Conservation (phyloP, 306 rosid genomes). For the Cicer cuneatum region DNA sequence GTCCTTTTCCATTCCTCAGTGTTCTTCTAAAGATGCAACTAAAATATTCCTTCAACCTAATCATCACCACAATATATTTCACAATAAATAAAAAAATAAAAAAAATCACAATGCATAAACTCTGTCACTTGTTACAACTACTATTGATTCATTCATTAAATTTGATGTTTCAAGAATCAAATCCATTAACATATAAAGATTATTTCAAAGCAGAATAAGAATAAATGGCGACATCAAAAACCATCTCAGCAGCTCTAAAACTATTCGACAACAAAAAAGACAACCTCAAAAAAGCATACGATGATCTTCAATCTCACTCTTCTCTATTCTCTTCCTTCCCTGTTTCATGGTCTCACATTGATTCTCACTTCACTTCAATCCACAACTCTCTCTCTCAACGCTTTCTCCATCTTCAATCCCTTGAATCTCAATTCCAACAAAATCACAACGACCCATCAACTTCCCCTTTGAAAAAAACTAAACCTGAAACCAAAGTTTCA, state of each 20-base stretch:
- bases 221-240: constrained; percentile 51
- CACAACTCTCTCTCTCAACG: constrained; percentile 61
- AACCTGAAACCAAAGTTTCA: constrained; percentile 9
- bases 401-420: constrained; percentile 60
- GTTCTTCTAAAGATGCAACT: too few relatives aligned
- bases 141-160: too few relatives aligned
- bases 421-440: constrained; percentile 48
- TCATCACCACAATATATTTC: too few relatives aligned
- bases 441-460: constrained; percentile 38
- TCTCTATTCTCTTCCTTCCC: constrained; percentile 58
- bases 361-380: constrained; percentile 67
- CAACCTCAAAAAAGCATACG: constrained; percentile 67
- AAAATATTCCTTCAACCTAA: too few relatives aligned
- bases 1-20: too few relatives aligned
- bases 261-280: constrained; percentile 64
- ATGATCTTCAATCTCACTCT: constrained; percentile 67
- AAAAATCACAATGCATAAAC: too few relatives aligned
- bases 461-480: constrained; percentile 29
- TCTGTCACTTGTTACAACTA: too few relatives aligned
- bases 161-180: too few relatives aligned
- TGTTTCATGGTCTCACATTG: constrained; percentile 70
- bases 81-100: too few relatives aligned
- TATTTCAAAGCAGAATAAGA: neutral
- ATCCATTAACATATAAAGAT: too few relatives aligned
- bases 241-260: constrained; percentile 67